Evolutionary conservation across 1,284 basidiomycete species (phyloP).

Genomic region (Stereum hirsutum): DNA sequence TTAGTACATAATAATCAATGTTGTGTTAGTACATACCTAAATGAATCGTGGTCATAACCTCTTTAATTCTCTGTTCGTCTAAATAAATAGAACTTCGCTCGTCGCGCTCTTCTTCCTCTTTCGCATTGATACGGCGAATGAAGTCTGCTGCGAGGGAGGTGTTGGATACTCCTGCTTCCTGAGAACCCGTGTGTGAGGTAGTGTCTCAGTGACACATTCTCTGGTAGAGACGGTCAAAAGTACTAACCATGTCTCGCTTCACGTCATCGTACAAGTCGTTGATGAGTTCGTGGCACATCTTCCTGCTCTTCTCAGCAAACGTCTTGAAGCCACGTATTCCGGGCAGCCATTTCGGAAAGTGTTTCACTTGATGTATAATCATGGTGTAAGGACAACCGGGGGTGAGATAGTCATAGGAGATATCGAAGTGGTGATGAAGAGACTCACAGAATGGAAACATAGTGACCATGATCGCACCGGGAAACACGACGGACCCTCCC

Average conservation of each 20-base stretch:
- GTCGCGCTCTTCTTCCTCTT: too few species aligned
- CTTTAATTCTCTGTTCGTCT: too few species aligned
- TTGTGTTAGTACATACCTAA: too few species aligned
- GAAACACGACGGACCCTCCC: background rate
- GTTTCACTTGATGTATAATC: background rate
- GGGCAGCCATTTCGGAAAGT: conserved; percentile 1
- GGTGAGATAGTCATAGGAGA: background rate
- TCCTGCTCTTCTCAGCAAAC: background rate
- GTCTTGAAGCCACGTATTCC: background rate
- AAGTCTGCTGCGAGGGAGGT: too few species aligned
- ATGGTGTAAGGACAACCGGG: background rate
- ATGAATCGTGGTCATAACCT: too few species aligned
- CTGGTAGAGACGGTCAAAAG: background rate
- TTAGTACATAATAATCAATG: too few species aligned
- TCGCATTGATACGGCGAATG: too few species aligned
- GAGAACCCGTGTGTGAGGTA: background rate
- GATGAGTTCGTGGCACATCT: background rate
- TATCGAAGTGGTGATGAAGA: background rate
- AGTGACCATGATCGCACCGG: conserved; percentile 7
- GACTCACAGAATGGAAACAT: conserved; percentile 4
- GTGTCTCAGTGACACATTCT: too few species aligned
- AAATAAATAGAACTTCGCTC: too few species aligned
- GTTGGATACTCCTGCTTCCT: background rate
- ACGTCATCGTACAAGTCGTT: background rate
- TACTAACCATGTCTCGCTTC: background rate